phyloP scores from a whole-genome alignment of 140 eudicot genomes.

The Cichorium intybus region DNA sequence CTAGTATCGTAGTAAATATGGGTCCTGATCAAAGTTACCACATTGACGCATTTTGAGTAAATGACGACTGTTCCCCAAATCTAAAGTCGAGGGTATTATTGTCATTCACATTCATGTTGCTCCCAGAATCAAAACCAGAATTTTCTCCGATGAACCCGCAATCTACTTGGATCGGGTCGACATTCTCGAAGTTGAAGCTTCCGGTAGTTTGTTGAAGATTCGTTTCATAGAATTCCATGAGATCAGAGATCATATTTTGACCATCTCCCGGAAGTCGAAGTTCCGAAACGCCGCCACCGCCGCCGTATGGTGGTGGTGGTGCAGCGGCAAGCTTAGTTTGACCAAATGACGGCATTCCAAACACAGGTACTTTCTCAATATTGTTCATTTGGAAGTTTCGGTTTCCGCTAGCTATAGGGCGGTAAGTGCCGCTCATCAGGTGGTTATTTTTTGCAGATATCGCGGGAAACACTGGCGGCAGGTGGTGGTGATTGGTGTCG shows the following conservation, averaged over 20 bases:
- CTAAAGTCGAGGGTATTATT: constrained; percentile 33
- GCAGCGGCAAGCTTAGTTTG: constrained; percentile 22
- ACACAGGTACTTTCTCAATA: constrained; percentile 21
- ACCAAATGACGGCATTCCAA: constrained; percentile 22
- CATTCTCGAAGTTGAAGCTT: constrained; percentile 25
- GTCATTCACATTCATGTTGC: constrained; percentile 21
- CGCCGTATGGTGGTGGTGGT: constrained; percentile 17
- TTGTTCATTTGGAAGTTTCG: constrained; percentile 26
- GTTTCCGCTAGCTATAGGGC: constrained; percentile 17
- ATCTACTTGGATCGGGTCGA: constrained; percentile 26
- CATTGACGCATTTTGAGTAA: constrained; percentile 29
- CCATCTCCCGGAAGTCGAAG: constrained; percentile 63
- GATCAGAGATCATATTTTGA: constrained; percentile 46
- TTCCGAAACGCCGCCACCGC: constrained; percentile 22
- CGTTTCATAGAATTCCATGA: constrained; percentile 54
- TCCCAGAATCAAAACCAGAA: constrained; percentile 26
- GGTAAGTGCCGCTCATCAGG: constrained; percentile 28
- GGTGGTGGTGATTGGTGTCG: not conserved
- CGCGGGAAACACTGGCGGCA: constrained; percentile 18
- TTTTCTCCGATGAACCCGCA: constrained; percentile 35
- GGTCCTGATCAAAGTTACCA: constrained; percentile 40
- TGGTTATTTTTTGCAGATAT: constrained; percentile 37
- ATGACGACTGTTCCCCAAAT: constrained; percentile 30
- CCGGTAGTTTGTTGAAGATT: constrained; percentile 37
- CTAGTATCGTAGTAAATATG: not conserved